phyloP scores from a whole-genome alignment of 2,329 filamentous ascomycete genomes.

The Verticillium alfalfae region DNA sequence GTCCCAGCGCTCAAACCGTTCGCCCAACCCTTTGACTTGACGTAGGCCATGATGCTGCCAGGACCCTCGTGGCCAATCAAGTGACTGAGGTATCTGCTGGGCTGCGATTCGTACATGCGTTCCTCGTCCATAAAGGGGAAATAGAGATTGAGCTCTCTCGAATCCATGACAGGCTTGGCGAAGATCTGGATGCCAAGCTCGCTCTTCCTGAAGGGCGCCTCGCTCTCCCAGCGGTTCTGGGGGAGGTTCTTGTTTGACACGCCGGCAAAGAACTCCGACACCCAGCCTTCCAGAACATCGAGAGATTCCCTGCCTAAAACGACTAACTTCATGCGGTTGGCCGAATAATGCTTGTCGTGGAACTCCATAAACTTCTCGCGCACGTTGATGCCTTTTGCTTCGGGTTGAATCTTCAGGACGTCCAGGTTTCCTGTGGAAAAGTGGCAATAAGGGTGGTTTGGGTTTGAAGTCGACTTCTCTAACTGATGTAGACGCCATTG shows the following conservation, averaged over 20 bases:
- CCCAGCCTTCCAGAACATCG: slow-evolving; percentile 79
- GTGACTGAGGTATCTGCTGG: slow-evolving; percentile 80
- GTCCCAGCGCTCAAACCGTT: slow-evolving; percentile 76
- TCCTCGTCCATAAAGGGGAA: slow-evolving; percentile 88
- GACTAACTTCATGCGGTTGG: slow-evolving; percentile 89
- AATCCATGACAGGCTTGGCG: slow-evolving; percentile 88
- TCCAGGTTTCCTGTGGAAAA: slow-evolving; percentile 89
- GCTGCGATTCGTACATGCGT: slow-evolving; percentile 70
- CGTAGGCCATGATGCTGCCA: slow-evolving; percentile 82
- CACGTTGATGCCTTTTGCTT: slow-evolving; percentile 75
- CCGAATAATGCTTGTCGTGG: slow-evolving; percentile 83
- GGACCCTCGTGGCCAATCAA: slow-evolving; percentile 89
- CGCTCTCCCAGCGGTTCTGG: slow-evolving; percentile 48
- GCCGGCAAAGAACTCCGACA: slow-evolving; percentile 73
- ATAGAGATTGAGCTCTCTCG: slow-evolving; percentile 69
- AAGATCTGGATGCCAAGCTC: slow-evolving; percentile 66
- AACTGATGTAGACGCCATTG: slow-evolving; percentile 83
- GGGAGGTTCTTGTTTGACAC: slow-evolving; percentile 78
- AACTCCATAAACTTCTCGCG: slow-evolving; percentile 90
- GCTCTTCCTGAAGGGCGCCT: slow-evolving; percentile 41
- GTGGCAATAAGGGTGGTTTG: slow-evolving; percentile 81
- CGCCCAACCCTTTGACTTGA: slow-evolving; percentile 87
- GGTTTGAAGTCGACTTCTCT: slow-evolving; percentile 82
- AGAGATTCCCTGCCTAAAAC: slow-evolving; percentile 77
- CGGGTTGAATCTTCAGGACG: slow-evolving; percentile 76